A percentile compares a stretch with the other conserved stretches of the same genome.
phyloP scores from a whole-genome alignment of 2,329 filamentous ascomycete species.

The Fusarium sp. region DNA sequence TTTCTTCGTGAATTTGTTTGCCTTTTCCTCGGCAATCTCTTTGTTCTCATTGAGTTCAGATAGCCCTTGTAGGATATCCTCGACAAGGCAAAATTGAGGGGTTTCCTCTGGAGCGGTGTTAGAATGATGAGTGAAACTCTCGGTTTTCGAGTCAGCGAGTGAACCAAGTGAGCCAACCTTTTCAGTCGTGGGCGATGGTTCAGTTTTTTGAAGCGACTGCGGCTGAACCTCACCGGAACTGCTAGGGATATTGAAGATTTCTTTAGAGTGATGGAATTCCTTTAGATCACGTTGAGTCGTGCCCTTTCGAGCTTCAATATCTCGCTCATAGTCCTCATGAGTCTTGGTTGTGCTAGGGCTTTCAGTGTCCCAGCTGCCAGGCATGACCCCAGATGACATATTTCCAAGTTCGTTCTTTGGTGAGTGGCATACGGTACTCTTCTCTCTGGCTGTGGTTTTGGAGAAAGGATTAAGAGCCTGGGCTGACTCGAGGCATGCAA shows the following conservation, averaged over 20 bases:
- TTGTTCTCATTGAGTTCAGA: slow-evolving; percentile 36
- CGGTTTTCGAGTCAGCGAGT: slow-evolving; percentile 22
- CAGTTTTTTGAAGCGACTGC: neutral
- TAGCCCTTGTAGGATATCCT: slow-evolving; percentile 32
- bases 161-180: slow-evolving; percentile 33
- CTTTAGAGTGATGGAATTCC: slow-evolving; percentile 13
- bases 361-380: slow-evolving; percentile 12
- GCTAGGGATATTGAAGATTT: neutral
- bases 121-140: slow-evolving; percentile 11
- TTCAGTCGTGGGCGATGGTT: slow-evolving; percentile 15
- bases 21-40: slow-evolving; percentile 45
- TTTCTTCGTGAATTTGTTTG: slow-evolving; percentile 38
- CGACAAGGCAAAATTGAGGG: slow-evolving; percentile 28
- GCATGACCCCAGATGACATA: slow-evolving; percentile 4
- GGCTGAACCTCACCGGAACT: slow-evolving; percentile 21
- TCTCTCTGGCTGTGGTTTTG: slow-evolving; percentile 10
- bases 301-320: neutral
- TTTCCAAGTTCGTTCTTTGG: slow-evolving; percentile 28
- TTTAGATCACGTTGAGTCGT: slow-evolving; percentile 5
- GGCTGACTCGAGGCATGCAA: neutral
- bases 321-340: neutral
- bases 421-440: slow-evolving; percentile 15
- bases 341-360: slow-evolving; percentile 1
- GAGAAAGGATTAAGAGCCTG: neutral
- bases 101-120: slow-evolving; percentile 26